Percentiles rank a stretch among this genome's conserved stretches.
Evolutionary conservation across 1,284 basidiomycete species (phyloP).

Genomic region (Moniliella sp.): DNA sequence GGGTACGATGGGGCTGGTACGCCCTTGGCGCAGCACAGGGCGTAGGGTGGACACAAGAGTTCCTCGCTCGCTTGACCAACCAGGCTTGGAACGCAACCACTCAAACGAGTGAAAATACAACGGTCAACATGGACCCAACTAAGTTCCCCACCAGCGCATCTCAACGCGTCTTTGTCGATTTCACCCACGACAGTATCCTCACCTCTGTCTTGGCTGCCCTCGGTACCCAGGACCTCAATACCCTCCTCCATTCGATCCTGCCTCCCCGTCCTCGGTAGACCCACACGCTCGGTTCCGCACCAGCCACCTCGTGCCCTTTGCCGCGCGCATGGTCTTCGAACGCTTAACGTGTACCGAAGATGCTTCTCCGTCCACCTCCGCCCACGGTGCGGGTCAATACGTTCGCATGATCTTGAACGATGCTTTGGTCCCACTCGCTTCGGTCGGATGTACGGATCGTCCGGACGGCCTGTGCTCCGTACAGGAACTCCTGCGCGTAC

Average conservation of each 20-base stretch:
- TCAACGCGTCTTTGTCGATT: constrained; percentile 25
- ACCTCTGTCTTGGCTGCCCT: constrained; percentile 19
- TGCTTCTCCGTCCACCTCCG: background rate
- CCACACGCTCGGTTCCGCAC: constrained; percentile 13
- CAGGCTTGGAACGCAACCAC: constrained; percentile 9
- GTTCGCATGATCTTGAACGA: constrained; percentile 67
- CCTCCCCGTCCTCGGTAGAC: no score
- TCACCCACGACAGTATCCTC: constrained; percentile 25
- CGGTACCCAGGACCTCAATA: constrained; percentile 1
- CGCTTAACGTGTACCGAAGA: constrained; percentile 11
- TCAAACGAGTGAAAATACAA: constrained; percentile 26
- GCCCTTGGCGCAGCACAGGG: constrained; percentile 59
- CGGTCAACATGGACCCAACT: constrained; percentile 8
- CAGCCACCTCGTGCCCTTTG: constrained; percentile 15
- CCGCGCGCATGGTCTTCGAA: constrained; percentile 13
- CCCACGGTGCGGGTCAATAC: constrained; percentile 37
- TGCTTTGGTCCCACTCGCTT: constrained; percentile 60
- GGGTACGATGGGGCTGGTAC: constrained; percentile 51
- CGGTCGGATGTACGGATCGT: constrained; percentile 43
- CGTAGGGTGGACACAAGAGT: constrained; percentile 49
- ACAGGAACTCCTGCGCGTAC: constrained; percentile 50
- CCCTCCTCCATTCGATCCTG: constrained; percentile 9
- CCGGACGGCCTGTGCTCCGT: constrained; percentile 61
- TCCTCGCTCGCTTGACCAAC: constrained; percentile 14
- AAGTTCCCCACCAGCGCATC: constrained; percentile 23